A percentile compares a stretch with the other conserved stretches of the same genome.
Evolutionary conservation across 2,329 filamentous ascomycete genomes (phyloP).

Genomic region (Aspergillus vadensis): DNA sequence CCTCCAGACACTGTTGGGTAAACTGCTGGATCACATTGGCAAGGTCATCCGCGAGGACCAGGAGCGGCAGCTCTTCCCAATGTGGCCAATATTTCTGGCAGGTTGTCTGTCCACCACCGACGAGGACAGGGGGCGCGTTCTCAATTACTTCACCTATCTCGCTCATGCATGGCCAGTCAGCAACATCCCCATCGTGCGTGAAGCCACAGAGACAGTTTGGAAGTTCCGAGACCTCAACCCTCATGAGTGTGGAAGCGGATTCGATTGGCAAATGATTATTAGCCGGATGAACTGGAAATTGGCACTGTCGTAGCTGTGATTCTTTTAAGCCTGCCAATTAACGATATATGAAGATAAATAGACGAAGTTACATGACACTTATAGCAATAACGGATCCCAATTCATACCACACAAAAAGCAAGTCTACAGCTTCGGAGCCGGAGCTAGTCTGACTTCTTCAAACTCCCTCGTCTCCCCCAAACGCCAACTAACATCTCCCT

Average conservation of each 20-base stretch:
- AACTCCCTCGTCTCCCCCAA: conserved; percentile 42
- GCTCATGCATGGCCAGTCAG: conserved; percentile 3
- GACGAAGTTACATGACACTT: too few relatives aligned
- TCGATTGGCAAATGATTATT: conserved; percentile 5
- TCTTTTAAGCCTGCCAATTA: too few relatives aligned
- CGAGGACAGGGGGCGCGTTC: not conserved
- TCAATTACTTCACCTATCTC: conserved; percentile 4
- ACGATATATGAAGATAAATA: not conserved
- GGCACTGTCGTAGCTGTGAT: not conserved
- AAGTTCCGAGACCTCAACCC: conserved; percentile 1
- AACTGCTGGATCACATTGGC: not conserved
- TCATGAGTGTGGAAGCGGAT: not conserved
- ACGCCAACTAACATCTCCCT: conserved; percentile 52
- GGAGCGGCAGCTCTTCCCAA: conserved; percentile 3
- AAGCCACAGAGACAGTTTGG: conserved; percentile 4
- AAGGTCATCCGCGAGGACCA: conserved; percentile 6
- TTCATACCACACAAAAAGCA: not conserved
- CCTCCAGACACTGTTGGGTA: not conserved
- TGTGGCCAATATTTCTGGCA: conserved; percentile 5
- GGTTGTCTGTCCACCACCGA: conserved; percentile 1
- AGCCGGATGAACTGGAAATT: conserved; percentile 3
- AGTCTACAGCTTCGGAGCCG: conserved; percentile 24
- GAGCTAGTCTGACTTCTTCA: conserved; percentile 20
- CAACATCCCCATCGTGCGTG: not conserved
- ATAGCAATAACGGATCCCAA: too few relatives aligned